Base-by-base conservation (phyloP, 108 stramenopile genomes). In the Aurantiochytrium sp. region DNA sequence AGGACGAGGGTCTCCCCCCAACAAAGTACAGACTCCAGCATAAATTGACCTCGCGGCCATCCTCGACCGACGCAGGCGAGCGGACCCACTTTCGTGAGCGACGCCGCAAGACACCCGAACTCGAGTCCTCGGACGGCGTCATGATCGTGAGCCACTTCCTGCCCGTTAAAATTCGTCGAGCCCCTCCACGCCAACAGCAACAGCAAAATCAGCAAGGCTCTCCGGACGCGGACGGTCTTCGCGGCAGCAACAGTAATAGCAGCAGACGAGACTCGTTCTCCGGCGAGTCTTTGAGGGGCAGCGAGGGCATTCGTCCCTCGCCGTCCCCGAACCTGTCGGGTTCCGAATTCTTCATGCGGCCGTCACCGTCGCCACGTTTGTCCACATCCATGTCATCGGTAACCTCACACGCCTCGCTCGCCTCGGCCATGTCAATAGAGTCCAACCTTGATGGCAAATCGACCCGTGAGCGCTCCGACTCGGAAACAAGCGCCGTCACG, bases 101-200 rank as follows among this genome's bases (percentile, higher is more conserved):
- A 42, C 64, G 64, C 3, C 64, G 64, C 64, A 69, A 69, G 42
- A 23, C 35, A 8, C 64, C 42, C 35, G 64, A 69, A 14, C 42
- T 69, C 21, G 64, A 69, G 3, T 69, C 64, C 64, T 42, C 64
- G 42, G 91, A 92, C 49, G 90, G 87, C 58, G 90, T 92, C 55
- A 49, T 92, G n/a, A 72, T 92, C 18, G 91, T 90, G 45, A 29
- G 25, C 23, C 49, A 88, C 42, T 90, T 88, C 14, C 83, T 92
- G 47, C 91, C 91, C n/a, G 91, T 90, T 0, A 72, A 72, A 25
- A 59, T 58, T 35, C 35, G 35, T 35, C 35, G 35, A 35, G 35
- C 14, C 55, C 55, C 8, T 57, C 55, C 8, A 16, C 55, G 55
- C 14, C 55, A 0, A 16, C 55, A 57, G 55, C 55, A 57, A 16